Base-by-base conservation (phyloP, 2,329 filamentous ascomycete species). In the Orbilia oligospora region DNA sequence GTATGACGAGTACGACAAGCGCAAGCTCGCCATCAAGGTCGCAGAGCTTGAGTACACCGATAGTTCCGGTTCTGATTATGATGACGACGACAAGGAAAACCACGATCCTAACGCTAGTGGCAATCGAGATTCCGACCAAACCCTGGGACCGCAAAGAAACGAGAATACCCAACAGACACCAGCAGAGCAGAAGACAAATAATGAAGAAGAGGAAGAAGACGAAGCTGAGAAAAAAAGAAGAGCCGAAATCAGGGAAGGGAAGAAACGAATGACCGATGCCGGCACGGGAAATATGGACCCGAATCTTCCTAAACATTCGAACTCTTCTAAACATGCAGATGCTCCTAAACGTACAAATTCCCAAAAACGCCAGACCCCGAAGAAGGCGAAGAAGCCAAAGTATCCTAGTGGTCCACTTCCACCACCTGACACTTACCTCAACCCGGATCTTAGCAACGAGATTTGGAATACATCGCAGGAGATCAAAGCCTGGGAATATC, bases 201-300 rank as follows among this genome's bases (percentile, higher is more conserved):
- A 64, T 56, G 58, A 69, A 49, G 56, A 79, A 49, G n/a, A 49
- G 1, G 20, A 20, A 49, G 18, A 49, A n/a, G 18, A 6, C 20
- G 46, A 49, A 49, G 41, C 20, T 24, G 24, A 80, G 16, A 46
- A 46, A 12, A 8, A 49, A 55, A 81, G 79, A 68, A 79, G 38
- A 27, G 30, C 73, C 33, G 76, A 48, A 58, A 38, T 41, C 18
- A 55, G 66, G 79, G 55, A 61, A 55, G 79, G 80, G 81, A 82
- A 80, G 82, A 76, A 44, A 46, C 68, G 65, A 71, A 70, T 58
- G 80, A 76, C 56, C 77, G 80, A 65, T 75, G 78, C 68, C 81
- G 78, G 75, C 81, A 78, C 55, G 3, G 3, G 80, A 80, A 82
- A 82, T 82, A 82, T 84, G 83, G 82, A 9, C 10, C 12, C 12